Conservation (phyloP, 371 early-diverging fungal species). For the Mucor irregularis region DNA sequence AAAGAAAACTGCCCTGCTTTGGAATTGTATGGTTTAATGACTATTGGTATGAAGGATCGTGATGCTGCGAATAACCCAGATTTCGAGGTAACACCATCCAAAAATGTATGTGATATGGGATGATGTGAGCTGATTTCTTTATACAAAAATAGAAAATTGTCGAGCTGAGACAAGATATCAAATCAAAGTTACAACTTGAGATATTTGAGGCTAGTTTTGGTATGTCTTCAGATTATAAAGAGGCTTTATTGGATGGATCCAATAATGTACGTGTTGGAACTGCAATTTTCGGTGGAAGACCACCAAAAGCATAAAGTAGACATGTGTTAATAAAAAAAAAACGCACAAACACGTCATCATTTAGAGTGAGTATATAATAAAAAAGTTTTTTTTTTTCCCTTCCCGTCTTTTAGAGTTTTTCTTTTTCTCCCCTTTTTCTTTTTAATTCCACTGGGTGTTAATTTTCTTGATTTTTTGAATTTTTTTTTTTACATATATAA, state of each 20-base stretch:
- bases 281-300: constrained; percentile 78
- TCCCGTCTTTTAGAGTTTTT: neutral
- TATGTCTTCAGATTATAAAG: constrained; percentile 93
- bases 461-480: too few species aligned
- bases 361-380: neutral
- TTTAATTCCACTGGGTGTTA: too few species aligned
- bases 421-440: neutral
- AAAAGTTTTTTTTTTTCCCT: neutral
- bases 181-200: constrained; percentile 19
- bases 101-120: neutral
- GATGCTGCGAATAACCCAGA: constrained; percentile 77
- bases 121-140: neutral
- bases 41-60: constrained; percentile 81
- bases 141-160: constrained; percentile 12
- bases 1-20: constrained; percentile 67
- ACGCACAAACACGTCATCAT: constrained; percentile 1
- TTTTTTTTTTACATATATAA: too few species aligned
- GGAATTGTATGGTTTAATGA: constrained; percentile 88
- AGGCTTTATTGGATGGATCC: constrained; percentile 82
- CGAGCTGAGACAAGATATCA: constrained; percentile 5
- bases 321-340: neutral
- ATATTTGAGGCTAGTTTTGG: constrained; percentile 92
- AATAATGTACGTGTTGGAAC: constrained; percentile 93
- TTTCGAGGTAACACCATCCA: constrained; percentile 60
- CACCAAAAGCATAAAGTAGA: constrained; percentile 33